Percentiles rank a stretch among this genome's conserved stretches.
Evolutionary conservation across 768 basidiomycete genomes (phyloP).

Genomic region (Ramaria sp.): DNA sequence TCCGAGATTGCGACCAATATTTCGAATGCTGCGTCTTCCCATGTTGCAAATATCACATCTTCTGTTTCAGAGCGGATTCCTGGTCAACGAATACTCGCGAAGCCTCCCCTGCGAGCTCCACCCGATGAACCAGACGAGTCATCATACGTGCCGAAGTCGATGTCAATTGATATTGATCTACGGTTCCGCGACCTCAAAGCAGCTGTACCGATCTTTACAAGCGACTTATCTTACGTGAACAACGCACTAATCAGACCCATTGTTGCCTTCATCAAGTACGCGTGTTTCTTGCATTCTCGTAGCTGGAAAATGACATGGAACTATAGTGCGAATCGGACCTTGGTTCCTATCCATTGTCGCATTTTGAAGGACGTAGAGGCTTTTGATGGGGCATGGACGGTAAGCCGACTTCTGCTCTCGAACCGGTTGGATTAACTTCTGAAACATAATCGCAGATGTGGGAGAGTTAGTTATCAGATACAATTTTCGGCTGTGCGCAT

Average conservation of each 20-base stretch:
- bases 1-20: slow-evolving; percentile 8
- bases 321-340: slow-evolving; percentile 77
- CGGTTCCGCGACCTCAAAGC: slow-evolving; percentile 94
- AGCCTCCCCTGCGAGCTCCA: slow-evolving; percentile 75
- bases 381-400: slow-evolving; percentile 96
- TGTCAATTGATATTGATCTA: slow-evolving; percentile 81
- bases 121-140: slow-evolving; percentile 25
- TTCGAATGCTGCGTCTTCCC: slow-evolving; percentile 25
- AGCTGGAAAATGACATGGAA: slow-evolving; percentile 4
- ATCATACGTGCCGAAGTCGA: slow-evolving; percentile 30
- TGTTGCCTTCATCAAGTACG: slow-evolving; percentile 96
- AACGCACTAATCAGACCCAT: slow-evolving; percentile 90
- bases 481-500: not conserved
- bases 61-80: slow-evolving; percentile 57
- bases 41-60: slow-evolving; percentile 30
- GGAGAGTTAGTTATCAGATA: slow-evolving; percentile 57
- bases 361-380: slow-evolving; percentile 75
- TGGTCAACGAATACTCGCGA: slow-evolving; percentile 76
- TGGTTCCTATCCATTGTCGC: slow-evolving; percentile 88
- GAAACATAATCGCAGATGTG: slow-evolving; percentile 50
- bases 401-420: slow-evolving; percentile 29
- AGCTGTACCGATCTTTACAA: slow-evolving; percentile 83
- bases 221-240: slow-evolving; percentile 83
- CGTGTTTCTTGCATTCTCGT: slow-evolving; percentile 9
- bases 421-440: slow-evolving; percentile 9